These are phyloP conservation scores for Forsythia suspensa DNA, from an alignment of 257 asterid species.

Conservation along the genomic window DNA sequence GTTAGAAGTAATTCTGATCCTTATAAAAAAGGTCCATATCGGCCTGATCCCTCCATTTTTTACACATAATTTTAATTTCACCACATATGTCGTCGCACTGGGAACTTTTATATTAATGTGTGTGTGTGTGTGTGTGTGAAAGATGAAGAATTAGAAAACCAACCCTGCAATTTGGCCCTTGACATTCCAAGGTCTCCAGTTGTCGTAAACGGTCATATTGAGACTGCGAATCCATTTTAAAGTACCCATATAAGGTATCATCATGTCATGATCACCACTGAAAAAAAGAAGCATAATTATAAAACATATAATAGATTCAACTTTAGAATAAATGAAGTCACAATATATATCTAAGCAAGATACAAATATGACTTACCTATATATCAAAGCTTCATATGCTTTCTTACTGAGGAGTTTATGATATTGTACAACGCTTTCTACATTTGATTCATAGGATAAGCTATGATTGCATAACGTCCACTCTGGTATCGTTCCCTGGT, in stretches of 20 bases:
- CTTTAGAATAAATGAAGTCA: not conserved
- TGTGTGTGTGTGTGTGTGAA: no score
- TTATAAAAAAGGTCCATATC: no score
- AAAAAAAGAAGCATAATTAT: not conserved
- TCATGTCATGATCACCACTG: constrained; percentile 31
- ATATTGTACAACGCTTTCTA: constrained; percentile 14
- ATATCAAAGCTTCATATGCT: constrained; percentile 21
- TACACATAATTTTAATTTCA: no score
- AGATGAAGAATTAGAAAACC: not conserved
- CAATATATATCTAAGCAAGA: not conserved
- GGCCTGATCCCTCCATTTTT: no score
- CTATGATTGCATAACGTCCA: constrained; percentile 27
- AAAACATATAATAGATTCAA: not conserved
- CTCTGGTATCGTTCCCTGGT: constrained; percentile 25
- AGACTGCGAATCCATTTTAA: constrained; percentile 24
- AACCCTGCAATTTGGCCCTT: constrained; percentile 53
- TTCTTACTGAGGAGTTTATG: constrained; percentile 20
- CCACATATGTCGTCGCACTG: no score
- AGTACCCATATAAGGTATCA: constrained; percentile 16
- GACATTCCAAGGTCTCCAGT: constrained; percentile 39
- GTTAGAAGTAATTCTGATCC: no score
- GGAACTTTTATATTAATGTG: no score
- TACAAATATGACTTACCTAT: constrained; percentile 7
- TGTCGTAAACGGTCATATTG: constrained; percentile 14
- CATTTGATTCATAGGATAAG: not conserved